phyloP scores from a whole-genome alignment of 192 early-diverging fungal species.

The Podochytrium sp. region DNA sequence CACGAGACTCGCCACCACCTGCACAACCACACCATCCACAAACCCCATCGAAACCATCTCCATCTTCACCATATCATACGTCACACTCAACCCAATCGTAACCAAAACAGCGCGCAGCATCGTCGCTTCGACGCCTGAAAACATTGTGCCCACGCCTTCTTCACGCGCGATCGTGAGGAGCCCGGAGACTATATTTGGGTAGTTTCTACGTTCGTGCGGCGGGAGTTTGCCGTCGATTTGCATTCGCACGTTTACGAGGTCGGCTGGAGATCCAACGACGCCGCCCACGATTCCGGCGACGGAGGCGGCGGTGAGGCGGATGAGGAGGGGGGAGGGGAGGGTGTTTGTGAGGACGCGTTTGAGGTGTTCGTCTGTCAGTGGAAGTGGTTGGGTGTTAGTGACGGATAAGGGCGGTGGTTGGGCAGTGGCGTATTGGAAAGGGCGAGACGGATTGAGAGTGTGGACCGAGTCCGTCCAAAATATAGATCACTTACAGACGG shows the following conservation, averaged over 20 bases:
- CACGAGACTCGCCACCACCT: not conserved
- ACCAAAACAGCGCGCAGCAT: slow-evolving; percentile 32
- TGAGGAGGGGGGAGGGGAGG: not conserved
- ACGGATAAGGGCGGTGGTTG: no score
- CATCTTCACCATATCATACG: slow-evolving; percentile 17
- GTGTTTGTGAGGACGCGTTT: not conserved
- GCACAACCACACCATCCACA: not conserved
- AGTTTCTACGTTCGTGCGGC: slow-evolving; percentile 26
- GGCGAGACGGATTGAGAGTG: not conserved
- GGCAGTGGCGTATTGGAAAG: no score
- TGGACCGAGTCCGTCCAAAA: not conserved
- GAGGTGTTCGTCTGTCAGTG: not conserved
- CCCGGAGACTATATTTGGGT: slow-evolving; percentile 40
- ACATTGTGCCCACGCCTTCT: slow-evolving; percentile 29
- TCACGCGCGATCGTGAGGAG: slow-evolving; percentile 22
- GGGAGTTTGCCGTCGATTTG: slow-evolving; percentile 9
- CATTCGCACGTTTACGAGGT: slow-evolving; percentile 27
- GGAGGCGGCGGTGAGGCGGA: not conserved
- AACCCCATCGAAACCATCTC: not conserved
- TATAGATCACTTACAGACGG: slow-evolving; percentile 8
- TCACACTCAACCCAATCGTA: slow-evolving; percentile 11
- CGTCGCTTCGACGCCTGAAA: slow-evolving; percentile 14
- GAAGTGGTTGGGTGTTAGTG: no score
- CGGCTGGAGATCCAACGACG: slow-evolving; percentile 18
- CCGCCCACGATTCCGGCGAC: slow-evolving; percentile 17